Base-by-base conservation (phyloP, 1,284 basidiomycete genomes). In the Earliella scabrosa region DNA sequence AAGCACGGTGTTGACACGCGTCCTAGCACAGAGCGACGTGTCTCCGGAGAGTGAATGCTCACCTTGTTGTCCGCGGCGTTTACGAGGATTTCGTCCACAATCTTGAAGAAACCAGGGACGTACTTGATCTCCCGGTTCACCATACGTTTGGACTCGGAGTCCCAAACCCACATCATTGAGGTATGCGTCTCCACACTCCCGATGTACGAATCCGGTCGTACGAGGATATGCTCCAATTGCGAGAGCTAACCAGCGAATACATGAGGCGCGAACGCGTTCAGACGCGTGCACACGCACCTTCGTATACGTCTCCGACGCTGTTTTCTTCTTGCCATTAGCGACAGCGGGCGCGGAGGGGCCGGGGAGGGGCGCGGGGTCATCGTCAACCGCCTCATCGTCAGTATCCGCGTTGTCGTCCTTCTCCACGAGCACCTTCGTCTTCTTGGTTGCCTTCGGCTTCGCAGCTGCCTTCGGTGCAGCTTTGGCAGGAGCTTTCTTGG, bases 1-100 rank as follows among this genome's bases (percentile, higher is more conserved):
- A 3, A 26, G 4, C 20, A n/a, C 40, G 40, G 6, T 23, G 6
- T 43, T 27, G 26, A 43, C 40, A 24, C 23, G 21, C 14, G 10
- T 16, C 21, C 21, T 24, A 9, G 2, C 31, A 26, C 36, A 36
- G 40, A 40, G 39, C 21, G 48, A 48, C 36, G 39, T 14, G 20
- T 29, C 9, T 20, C n/a, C n/a, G n/a, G n/a, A n/a, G n/a, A n/a
- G n/a, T n/a, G n/a, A n/a, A n/a, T n/a, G n/a, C n/a, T n/a, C 61
- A 92, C 97, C 87, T 99, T 99, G 78, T 99, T 98, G 73, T 99
- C 97, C 7, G 97, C 97, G 18, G 97, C 97, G 71, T 99, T 99
- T 66, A 99, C 97, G 6, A 99, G 82, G 68, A 99, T 99, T 77
- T 99, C 97, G 69, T 99, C 97, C 43, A 99, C 91, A 70, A 99